Percentiles rank a stretch among this genome's conserved stretches.
Evolutionary conservation across 805 yeast species (phyloP).

Genomic region (Candida cerambycidarum): DNA sequence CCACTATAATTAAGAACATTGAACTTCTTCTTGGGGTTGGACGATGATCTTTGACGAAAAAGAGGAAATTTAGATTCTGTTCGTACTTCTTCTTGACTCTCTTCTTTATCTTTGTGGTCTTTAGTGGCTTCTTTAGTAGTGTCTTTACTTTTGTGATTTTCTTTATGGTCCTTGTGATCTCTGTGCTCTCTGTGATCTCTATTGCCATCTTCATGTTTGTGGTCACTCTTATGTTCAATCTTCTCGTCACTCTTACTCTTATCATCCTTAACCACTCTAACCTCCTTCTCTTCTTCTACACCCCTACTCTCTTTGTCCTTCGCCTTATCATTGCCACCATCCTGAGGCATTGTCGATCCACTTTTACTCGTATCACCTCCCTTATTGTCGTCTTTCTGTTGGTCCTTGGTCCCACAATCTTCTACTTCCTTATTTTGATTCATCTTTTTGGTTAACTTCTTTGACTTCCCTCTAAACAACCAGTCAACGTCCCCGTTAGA

Average conservation of each 20-base stretch:
- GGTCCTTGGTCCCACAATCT: constrained; percentile 11
- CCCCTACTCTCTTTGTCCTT: background rate
- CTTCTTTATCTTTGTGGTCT: constrained; percentile 1
- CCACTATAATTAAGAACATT: constrained; percentile 16
- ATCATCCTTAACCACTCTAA: too few species aligned
- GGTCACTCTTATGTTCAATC: background rate
- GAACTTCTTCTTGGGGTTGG: constrained; percentile 9
- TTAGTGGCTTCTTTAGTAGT: background rate
- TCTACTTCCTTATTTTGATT: constrained; percentile 18
- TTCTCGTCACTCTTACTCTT: background rate
- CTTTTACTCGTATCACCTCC: background rate
- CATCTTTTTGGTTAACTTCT: constrained; percentile 49
- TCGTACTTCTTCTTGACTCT: constrained; percentile 4
- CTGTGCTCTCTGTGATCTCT: background rate
- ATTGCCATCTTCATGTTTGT: background rate
- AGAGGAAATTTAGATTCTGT: constrained; percentile 12
- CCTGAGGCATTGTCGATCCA: background rate
- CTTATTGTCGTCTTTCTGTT: background rate
- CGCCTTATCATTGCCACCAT: background rate
- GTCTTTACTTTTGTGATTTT: background rate
- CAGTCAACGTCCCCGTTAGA: constrained; percentile 80
- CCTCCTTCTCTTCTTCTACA: background rate
- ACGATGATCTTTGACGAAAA: constrained; percentile 14
- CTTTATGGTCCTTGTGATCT: background rate
- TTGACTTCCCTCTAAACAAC: constrained; percentile 78